These are phyloP conservation scores for Cryphonectria nitschkei DNA, from an alignment of 2,329 filamentous ascomycete species.

Conservation along the genomic window DNA sequence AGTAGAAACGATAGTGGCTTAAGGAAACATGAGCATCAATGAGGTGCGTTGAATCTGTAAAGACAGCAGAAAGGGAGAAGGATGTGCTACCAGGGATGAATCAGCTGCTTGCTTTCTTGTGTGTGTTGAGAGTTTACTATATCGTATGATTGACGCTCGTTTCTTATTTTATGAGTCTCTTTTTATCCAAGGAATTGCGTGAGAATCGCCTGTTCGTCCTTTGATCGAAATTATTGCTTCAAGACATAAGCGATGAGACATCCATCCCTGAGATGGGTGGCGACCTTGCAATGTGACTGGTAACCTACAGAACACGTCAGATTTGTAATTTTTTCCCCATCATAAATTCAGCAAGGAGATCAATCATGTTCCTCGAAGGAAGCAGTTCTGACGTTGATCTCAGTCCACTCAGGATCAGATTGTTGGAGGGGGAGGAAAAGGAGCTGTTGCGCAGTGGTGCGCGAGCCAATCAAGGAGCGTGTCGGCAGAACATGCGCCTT, in stretches of 20 bases:
- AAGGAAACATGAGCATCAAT: not conserved
- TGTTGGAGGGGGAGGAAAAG: not conserved
- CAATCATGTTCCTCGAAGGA: not conserved
- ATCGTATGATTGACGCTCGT: not conserved
- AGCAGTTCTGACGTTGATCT: constrained; percentile 1
- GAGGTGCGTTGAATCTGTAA: not conserved
- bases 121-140: not conserved
- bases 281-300: not conserved
- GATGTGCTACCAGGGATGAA: not conserved
- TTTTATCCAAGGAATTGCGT: not conserved
- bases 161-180: not conserved
- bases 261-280: not conserved
- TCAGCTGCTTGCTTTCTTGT: not conserved
- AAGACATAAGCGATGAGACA: not conserved
- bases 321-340: not conserved
- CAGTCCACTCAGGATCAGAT: not conserved
- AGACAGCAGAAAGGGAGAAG: not conserved
- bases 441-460: not conserved
- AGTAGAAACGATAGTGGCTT: not conserved
- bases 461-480: not conserved
- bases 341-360: too few relatives aligned
- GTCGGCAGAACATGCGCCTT: not conserved
- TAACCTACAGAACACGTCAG: not conserved
- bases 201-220: not conserved
- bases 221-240: not conserved